Evolutionary conservation across 345 rosid genomes (phyloP), one percentile per base, ranked within the genome.

Genomic region (Nephelium lappaceum): DNA sequence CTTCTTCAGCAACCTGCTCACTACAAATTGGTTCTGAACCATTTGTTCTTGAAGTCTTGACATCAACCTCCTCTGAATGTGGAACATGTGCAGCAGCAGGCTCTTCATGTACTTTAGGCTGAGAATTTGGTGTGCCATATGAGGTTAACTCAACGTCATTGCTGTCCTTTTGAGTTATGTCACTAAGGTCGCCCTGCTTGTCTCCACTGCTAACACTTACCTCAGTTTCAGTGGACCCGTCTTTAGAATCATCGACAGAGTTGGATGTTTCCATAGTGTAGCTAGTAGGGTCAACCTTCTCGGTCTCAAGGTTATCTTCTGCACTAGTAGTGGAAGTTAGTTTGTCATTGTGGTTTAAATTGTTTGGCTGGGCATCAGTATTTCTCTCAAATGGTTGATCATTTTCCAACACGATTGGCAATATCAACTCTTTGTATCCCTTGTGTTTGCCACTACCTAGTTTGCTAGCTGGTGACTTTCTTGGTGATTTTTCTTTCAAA

Each of bases 251-350:
- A 45, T 82, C 84, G 38, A 78, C 67, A 39, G 87, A 79, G 80
- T 86, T 89, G 0, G 88, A 86, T n/a, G 82, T 65, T 69, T 89
- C 89, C 71, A 81, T 43, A 19, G 76, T 63, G 74, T 77, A 86
- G 80, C 91, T 87, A 57, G 92, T 85, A 24, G 92, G 91, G 87
- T 92, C 93, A 11, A 91, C 90, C 79, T 86, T 87, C 84, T 92
- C 91, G 70, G 93, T 91, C 68, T 89, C 93, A 66, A 86, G 93
- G 84, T 74, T 88, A 75, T 93, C 93, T 38, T 89, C 93, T 19
- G 90, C 76, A 73, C 91, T 88, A 65, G 88, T 85, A 45, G 87
- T 81, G 65, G 92, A 91, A 70, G 89, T 71, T 36, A 84, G 86
- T 24, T 84, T 80, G 71, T 67, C 90, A 64, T 66, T 61, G 8